Conservation (phyloP, 306 rosid genomes). For the Fragaria nilgerrensis region DNA sequence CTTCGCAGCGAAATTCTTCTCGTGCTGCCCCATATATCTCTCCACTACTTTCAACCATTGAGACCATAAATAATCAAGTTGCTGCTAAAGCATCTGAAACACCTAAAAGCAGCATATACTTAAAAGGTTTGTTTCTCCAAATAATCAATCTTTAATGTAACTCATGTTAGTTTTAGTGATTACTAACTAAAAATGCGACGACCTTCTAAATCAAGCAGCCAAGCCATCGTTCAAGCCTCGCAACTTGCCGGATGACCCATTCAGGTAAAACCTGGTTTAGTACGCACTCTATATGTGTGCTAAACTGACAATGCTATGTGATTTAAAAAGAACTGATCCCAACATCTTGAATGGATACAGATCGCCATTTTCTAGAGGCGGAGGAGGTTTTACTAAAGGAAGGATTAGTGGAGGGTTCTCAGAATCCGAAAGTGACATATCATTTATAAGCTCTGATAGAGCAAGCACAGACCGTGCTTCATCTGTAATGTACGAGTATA, state of each 20-base stretch:
- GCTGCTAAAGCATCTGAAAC: conserved; percentile 21
- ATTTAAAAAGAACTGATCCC: conserved; percentile 11
- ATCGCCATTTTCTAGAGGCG: conserved; percentile 34
- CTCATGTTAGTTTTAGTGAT: not conserved
- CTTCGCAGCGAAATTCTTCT: conserved; percentile 56
- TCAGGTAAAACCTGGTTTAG: conserved; percentile 37
- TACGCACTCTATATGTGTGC: not conserved
- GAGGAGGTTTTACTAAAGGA: conserved; percentile 32
- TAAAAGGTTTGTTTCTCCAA: conserved; percentile 50
- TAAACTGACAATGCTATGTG: not conserved
- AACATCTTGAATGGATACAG: conserved; percentile 26
- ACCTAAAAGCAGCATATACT: conserved; percentile 30
- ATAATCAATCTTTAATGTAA: conserved; percentile 4
- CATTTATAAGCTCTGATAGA: conserved; percentile 81
- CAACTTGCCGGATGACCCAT: conserved; percentile 44
- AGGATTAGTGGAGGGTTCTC: conserved; percentile 43
- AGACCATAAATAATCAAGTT: conserved; percentile 25
- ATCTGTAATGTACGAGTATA: conserved; percentile 46
- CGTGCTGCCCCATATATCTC: conserved; percentile 64
- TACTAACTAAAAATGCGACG: not conserved
- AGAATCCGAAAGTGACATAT: conserved; percentile 74
- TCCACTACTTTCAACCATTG: conserved; percentile 50
- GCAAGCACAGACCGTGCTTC: conserved; percentile 65
- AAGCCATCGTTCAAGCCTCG: conserved; percentile 60
- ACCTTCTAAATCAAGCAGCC: conserved; percentile 29